Evolutionary conservation across 148 eudicot genomes (phyloP).

Genomic region (Diospyros kaki): DNA sequence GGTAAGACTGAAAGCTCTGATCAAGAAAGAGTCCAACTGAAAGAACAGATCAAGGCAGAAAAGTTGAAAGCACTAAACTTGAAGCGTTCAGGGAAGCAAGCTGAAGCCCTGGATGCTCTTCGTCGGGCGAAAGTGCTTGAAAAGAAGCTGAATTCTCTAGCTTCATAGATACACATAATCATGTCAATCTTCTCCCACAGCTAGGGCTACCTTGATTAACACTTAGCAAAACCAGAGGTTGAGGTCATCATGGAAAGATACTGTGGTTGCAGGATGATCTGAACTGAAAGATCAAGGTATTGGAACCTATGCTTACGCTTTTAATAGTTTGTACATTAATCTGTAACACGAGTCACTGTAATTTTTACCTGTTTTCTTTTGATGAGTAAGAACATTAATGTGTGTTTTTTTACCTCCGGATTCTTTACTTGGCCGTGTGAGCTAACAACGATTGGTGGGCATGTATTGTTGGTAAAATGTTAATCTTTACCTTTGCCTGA

Average conservation of each 20-base stretch:
- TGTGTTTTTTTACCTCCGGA: too few species aligned
- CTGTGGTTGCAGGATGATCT: not conserved
- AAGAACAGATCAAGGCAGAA: conserved; percentile 77
- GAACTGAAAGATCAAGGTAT: not conserved
- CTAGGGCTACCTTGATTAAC: not conserved
- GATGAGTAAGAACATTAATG: not conserved
- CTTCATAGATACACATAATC: conserved; percentile 10
- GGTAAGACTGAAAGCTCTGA: conserved; percentile 27
- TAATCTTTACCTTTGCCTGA: too few species aligned
- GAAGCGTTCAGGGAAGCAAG: conserved; percentile 85
- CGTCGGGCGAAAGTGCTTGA: conserved; percentile 57
- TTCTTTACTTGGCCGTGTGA: too few species aligned
- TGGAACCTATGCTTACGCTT: not conserved
- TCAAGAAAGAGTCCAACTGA: conserved; percentile 50
- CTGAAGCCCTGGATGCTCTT: conserved; percentile 82
- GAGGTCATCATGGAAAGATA: not conserved
- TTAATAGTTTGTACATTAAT: not conserved
- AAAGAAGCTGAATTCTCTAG: conserved; percentile 41
- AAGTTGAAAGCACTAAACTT: conserved; percentile 66
- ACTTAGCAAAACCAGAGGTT: not conserved
- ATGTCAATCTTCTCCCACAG: not conserved
- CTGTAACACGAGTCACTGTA: not conserved
- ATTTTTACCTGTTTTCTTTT: not conserved
- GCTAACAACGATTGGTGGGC: too few species aligned
- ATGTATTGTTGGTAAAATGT: too few species aligned